Base-by-base conservation (phyloP, 1,139 yeast genomes). In the Scheffersomyces insectosa region DNA sequence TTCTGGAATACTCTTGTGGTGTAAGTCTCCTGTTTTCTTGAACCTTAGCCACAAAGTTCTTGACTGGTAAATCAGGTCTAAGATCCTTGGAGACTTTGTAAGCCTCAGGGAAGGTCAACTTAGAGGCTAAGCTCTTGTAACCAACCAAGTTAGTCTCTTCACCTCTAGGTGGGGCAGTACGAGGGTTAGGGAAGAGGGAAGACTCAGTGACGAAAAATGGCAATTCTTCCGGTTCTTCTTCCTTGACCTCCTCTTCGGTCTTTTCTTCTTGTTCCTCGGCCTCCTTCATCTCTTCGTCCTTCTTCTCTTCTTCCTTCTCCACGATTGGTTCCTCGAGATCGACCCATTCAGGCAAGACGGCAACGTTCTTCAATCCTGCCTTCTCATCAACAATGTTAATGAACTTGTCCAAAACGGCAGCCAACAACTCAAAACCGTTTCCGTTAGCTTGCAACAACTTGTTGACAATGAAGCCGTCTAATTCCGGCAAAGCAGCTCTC, bases 1-100 rank as follows among this genome's bases (percentile, higher is more conserved):
- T 88, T 72, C 99, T 88, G 48, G 88, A 88, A 65, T 93, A 93
- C 59, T 88, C 93, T 36, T 60, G 62, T 9, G 98, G 98, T n/a
- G 98, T 93, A 51, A 93, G 86, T 60, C 98, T 82, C 68, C 83
- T 85, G 73, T 90, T 91, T 60, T 88, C 95, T 65, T 89, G 88
- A 40, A 93, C 98, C 66, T 85, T 88, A 45, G 90, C 95, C 42
- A 90, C 79, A 59, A 83, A 90, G 70, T 88, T 91, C 66, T 85
- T 76, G 42, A 87, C 87, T 20, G 97, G 90, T 51, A 89, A 75
- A 56, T 93, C 98, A 15, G 99, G 99, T 69, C 97, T 85, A 57
- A 91, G 77, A 7, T 75, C 75, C 38, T 72, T 60, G 31, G 68
- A 55, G 41, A 82, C 71, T 13, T 69, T 75, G 57, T 72, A 91